A percentile compares a stretch with the other conserved stretches of the same genome.
Evolutionary conservation across 225 moss, liverwort and hornwort genomes (phyloP).

Genomic region (Bryum argenteum): DNA sequence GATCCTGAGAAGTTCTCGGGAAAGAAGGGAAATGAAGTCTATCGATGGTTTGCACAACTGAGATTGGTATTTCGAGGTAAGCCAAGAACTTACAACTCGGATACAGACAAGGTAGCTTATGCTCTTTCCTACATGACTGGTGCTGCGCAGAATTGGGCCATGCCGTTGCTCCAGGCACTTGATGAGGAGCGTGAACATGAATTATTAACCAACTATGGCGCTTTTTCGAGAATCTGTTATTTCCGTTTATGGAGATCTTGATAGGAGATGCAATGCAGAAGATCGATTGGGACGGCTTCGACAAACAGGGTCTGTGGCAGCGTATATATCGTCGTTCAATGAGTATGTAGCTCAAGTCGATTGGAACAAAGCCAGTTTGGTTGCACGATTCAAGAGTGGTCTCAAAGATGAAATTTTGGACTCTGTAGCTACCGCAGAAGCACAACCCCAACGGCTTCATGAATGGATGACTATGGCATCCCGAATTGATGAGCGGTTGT

Average conservation of each 20-base stretch:
- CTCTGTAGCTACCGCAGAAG: not conserved
- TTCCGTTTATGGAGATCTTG: not conserved
- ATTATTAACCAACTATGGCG: not conserved
- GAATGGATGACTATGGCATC: not conserved
- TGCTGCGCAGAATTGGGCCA: not conserved
- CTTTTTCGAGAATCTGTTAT: not conserved
- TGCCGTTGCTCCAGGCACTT: not conserved
- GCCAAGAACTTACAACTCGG: fast-evolving
- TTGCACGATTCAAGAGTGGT: not conserved
- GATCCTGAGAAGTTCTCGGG: fast-evolving
- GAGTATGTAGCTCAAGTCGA: not conserved
- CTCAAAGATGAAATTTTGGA: not conserved
- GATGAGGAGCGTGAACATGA: not conserved
- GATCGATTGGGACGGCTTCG: fast-evolving
- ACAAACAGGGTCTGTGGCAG: fast-evolving
- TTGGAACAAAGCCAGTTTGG: not conserved
- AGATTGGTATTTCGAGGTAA: not conserved
- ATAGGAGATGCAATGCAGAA: not conserved
- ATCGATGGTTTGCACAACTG: not conserved
- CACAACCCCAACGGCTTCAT: not conserved
- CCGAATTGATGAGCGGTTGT: not conserved
- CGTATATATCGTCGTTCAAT: not conserved
- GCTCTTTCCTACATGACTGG: not conserved
- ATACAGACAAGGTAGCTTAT: not conserved
- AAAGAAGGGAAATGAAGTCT: not conserved